These are phyloP conservation scores for Acacia confusa DNA, from an alignment of 306 rosid species.

Conservation along the genomic window DNA sequence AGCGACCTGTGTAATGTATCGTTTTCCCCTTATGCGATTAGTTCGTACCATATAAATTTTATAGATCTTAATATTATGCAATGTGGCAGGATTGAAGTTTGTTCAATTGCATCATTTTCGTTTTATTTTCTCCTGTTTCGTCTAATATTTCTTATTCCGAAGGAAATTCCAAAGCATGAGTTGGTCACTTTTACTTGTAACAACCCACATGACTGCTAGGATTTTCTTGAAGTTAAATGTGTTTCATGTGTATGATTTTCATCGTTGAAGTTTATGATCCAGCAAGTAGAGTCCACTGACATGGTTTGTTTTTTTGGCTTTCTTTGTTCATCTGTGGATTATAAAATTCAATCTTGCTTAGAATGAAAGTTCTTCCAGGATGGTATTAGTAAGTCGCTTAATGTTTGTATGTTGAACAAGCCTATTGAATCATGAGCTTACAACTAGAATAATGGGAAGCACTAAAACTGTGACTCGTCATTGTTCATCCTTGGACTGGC, in stretches of 20 bases:
- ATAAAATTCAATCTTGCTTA: neutral
- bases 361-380: neutral
- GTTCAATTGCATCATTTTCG: neutral
- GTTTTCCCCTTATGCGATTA: neutral
- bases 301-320: neutral
- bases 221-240: neutral
- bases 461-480: neutral
- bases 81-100: neutral
- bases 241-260: neutral
- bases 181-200: neutral
- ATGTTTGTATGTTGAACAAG: neutral
- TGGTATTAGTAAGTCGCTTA: neutral
- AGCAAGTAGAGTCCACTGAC: neutral
- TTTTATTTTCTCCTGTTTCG: neutral
- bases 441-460: neutral
- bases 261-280: neutral
- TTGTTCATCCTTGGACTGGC: neutral
- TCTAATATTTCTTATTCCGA: neutral
- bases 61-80: neutral
- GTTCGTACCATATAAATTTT: neutral
- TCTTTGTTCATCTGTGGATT: neutral
- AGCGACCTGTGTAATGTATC: neutral
- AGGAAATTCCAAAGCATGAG: neutral
- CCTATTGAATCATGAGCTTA: neutral
- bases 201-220: neutral